Evolutionary conservation across 805 yeast genomes (phyloP).

Genomic region (Saccharomycopsis selenospora): DNA sequence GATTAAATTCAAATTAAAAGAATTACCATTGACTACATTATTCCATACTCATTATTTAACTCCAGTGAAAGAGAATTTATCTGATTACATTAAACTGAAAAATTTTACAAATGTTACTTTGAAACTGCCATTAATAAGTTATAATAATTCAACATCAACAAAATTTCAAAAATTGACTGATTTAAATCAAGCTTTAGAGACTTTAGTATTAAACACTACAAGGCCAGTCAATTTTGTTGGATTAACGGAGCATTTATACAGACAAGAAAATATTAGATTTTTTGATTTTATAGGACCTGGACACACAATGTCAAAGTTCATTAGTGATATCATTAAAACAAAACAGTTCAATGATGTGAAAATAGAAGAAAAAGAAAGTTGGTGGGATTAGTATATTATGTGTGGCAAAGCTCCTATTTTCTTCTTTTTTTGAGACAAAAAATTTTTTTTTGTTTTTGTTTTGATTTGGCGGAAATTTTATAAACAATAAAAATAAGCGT

Average conservation of each 20-base stretch:
- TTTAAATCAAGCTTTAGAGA: constrained; percentile 7
- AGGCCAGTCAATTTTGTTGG: constrained; percentile 17
- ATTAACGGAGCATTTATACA: constrained; percentile 8
- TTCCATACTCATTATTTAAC: constrained; percentile 16
- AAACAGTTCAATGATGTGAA: not conserved
- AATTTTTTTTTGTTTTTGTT: no score
- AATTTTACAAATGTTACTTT: not conserved
- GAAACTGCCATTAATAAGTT: not conserved
- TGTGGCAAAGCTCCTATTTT: no score
- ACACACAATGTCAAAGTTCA: constrained; percentile 5
- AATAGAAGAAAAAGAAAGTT: no score
- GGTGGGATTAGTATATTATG: no score
- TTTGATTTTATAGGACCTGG: constrained; percentile 18
- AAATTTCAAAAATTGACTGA: constrained; percentile 4
- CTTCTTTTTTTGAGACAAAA: no score
- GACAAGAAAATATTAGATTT: constrained; percentile 5
- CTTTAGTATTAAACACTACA: constrained; percentile 15
- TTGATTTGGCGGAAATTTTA: no score
- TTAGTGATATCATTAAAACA: no score
- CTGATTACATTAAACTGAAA: constrained; percentile 5
- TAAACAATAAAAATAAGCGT: no score
- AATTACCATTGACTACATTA: constrained; percentile 15
- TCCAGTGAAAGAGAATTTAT: constrained; percentile 7
- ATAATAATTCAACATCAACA: constrained; percentile 9
- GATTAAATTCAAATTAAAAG: constrained; percentile 2